Evolutionary conservation across 208 protist genomes (phyloP), one percentile per base, ranked within the genome.

Genomic region (Trypanosoma caninum): DNA sequence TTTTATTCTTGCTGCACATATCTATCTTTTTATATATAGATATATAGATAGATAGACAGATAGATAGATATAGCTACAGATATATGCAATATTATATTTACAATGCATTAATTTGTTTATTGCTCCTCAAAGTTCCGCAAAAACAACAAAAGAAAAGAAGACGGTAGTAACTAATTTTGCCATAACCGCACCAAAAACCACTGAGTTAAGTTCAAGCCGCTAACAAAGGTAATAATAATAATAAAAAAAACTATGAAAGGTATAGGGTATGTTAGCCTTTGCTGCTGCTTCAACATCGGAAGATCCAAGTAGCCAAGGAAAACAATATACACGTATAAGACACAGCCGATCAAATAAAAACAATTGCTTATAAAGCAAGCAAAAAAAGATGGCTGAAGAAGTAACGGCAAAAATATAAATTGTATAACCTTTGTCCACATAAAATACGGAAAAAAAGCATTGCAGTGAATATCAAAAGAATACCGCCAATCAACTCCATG

Each of bases 381-480:
- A 8, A 86, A 37, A 69, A 83, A 69, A 30, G 31, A 27, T 20
- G 48, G 33, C 20, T 59, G 46, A 54, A 72, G 53, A 48, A 93
- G 38, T 18, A 93, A 14, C 3, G 83, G 91, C 30, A 93, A 58
- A 27, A 97, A 20, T 33, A 97, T 18, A 66, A 91, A 97, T 34
- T 92, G 86, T 3, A 97, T 10, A 3, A 95, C 80, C 55, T 91
- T 79, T n/a, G 94, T 88, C 78, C 97, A 93, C 51, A 97, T 71
- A 69, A 98, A 93, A 42, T 98, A 91, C 11, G 91, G 82, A 60
- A 98, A 97, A 72, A 97, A 98, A 35, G 86, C 84, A 75, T 99
- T 98, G 80, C 97, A 99, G 69, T 99, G 97, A 48, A 99, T 78
- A 60, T 99, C 97, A 75, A 98, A 98, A 0, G 92, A 80, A 61